Base-by-base conservation (phyloP, 1,139 yeast species). In the Kodamaea sp. region DNA sequence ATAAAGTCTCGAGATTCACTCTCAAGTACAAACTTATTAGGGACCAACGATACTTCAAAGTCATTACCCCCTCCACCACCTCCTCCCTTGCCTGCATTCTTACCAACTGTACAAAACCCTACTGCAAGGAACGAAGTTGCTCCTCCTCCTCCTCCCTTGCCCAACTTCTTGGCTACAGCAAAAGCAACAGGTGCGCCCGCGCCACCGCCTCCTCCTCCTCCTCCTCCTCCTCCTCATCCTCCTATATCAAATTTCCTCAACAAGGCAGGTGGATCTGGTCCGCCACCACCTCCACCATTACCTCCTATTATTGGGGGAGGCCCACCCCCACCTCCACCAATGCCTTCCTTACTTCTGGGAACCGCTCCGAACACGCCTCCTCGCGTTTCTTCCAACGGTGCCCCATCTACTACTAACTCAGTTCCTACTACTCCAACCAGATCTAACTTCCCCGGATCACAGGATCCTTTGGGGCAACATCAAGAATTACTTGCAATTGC, bases 211-310 rank as follows among this genome's bases (percentile, higher is more conserved):
- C 54, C 56, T 6, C 48, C 57, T n/a, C 48, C 47, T 7, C 47
- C 39, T 15, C 26, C 31, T 5, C 57, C 60, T 8, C 55, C 59
- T 10, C 56, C 60, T 9, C 60, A 62, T n/a, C 63, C 64, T 2
- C 53, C 58, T 15, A 55, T 54, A 12, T 47, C 47, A 7, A 31
- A 39, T 8, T 35, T 51, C 21, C 21, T 26, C 7, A 29, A 19
- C 19, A 23, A 23, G 19, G 15, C 31, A 16, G 28, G 30, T 10
- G 22, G 32, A 21, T 31, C 39, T 5, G 32, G 44, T 5, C 55
- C 64, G 18, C 59, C 61, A 10, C 61, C 67, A 5, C 59, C 66
- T 8, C 70, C 27, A 2, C 65, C 66, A n/a, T 41, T 58, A 3
- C 63, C 66, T 7, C 41, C 22, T 8, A 44, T 51, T 32, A 35